A percentile compares a stretch with the other conserved stretches of the same genome.
These are phyloP conservation scores for Flaveria robusta DNA, from an alignment of 129 eudicot genomes.

Conservation along the genomic window DNA sequence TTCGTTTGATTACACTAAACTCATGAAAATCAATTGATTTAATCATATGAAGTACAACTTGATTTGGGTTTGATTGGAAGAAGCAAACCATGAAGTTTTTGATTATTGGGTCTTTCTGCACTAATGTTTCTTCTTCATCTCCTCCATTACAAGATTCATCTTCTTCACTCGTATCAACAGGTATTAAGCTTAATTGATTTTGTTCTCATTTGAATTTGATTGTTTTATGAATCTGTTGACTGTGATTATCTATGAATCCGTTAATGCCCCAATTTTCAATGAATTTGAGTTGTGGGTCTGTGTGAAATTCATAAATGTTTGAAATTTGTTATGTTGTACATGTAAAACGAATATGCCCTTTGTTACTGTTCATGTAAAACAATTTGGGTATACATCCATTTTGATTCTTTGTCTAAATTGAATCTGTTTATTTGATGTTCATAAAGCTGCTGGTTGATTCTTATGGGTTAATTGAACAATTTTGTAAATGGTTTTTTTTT, in stretches of 20 bases:
- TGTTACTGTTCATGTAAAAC: not conserved
- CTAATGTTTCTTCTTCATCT: conserved; percentile 22
- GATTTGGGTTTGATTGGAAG: conserved; percentile 19
- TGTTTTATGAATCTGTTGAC: too few relatives aligned
- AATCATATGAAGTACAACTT: conserved; percentile 10
- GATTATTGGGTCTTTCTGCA: conserved; percentile 36
- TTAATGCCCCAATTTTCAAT: too few relatives aligned
- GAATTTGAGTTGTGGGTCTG: too few relatives aligned
- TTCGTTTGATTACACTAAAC: not conserved
- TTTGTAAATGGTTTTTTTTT: too few relatives aligned
- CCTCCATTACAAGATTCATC: conserved; percentile 26
- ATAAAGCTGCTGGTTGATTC: not conserved
- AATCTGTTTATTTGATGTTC: not conserved
- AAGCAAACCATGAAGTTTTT: conserved; percentile 35
- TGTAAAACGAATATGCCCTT: not conserved
- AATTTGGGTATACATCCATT: not conserved
- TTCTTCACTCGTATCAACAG: conserved; percentile 29
- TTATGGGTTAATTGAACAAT: not conserved
- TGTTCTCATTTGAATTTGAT: not conserved
- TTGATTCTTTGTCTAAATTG: not conserved
- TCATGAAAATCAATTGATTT: conserved; percentile 11
- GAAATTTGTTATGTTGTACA: too few relatives aligned
- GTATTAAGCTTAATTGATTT: conserved; percentile 6
- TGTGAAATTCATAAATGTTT: too few relatives aligned
- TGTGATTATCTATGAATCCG: too few relatives aligned